Conservation (phyloP, 83 land plant genomes). For the Isoetes engelmannii region DNA sequence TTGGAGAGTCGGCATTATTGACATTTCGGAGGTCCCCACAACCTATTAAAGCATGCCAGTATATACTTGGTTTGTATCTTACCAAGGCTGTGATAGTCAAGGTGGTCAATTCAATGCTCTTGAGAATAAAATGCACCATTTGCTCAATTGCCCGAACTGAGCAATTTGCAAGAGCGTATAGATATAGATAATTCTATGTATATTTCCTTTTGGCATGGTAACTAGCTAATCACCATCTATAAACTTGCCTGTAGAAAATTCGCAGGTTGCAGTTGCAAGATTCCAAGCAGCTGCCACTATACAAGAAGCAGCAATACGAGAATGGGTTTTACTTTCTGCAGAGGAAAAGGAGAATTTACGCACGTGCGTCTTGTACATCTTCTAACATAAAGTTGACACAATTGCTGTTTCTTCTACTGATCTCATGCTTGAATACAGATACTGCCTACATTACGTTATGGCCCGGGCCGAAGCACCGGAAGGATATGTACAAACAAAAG, state of each 20-base stretch:
- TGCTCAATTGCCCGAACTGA: not conserved
- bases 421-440: conserved; percentile 43
- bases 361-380: conserved; percentile 34
- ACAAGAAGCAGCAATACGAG: conserved; percentile 81
- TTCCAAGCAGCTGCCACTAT: conserved; percentile 94
- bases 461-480: conserved; percentile 65
- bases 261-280: conserved; percentile 72
- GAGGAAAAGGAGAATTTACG: conserved; percentile 68
- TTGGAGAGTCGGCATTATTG: conserved; percentile 26
- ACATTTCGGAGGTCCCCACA: conserved; percentile 32
- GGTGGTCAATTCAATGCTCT: not conserved
- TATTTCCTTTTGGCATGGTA: not conserved
- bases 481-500: conserved; percentile 80
- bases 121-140: not conserved
- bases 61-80: conserved; percentile 21
- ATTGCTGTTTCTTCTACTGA: not conserved
- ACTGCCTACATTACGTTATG: conserved; percentile 71
- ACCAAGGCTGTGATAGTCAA: too few relatives aligned
- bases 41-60: conserved; percentile 36
- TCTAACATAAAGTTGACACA: too few relatives aligned
- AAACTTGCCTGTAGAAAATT: conserved; percentile 52
- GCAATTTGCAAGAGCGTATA: not conserved
- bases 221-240: not conserved
- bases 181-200: not conserved
- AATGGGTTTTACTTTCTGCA: conserved; percentile 69